Evolutionary conservation across 2,329 filamentous ascomycete genomes (phyloP).

Genomic region (Leptographium radiaticola): DNA sequence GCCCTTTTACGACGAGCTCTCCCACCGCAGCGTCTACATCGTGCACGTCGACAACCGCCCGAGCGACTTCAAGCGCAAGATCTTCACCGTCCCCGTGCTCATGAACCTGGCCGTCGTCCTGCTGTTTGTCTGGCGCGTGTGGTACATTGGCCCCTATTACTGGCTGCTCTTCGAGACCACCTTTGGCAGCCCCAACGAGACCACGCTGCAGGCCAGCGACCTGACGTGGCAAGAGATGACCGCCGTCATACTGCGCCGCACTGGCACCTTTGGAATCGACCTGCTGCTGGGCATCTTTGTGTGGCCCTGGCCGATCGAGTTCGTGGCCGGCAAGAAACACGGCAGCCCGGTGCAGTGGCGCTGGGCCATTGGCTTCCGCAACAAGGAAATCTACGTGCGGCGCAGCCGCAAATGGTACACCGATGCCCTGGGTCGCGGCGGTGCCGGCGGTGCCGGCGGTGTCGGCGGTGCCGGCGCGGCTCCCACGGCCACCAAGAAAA

Average conservation of each 20-base stretch:
- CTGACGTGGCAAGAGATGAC: slow-evolving; percentile 44
- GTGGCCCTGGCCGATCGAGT: slow-evolving; percentile 61
- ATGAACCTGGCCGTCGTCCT: slow-evolving; percentile 59
- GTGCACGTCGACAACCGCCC: slow-evolving; percentile 67
- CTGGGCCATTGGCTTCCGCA: slow-evolving; percentile 59
- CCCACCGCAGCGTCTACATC: slow-evolving; percentile 63
- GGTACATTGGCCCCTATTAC: slow-evolving; percentile 61
- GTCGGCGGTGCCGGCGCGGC: neutral
- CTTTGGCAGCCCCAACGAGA: slow-evolving; percentile 52
- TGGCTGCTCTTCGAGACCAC: slow-evolving; percentile 49
- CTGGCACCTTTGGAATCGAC: slow-evolving; percentile 58
- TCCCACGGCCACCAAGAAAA: slow-evolving; percentile 18
- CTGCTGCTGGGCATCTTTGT: slow-evolving; percentile 55
- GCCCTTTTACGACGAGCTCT: slow-evolving; percentile 54
- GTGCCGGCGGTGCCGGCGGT: neutral
- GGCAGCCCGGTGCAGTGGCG: slow-evolving; percentile 62
- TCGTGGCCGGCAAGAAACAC: slow-evolving; percentile 46
- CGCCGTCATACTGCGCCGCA: slow-evolving; percentile 45
- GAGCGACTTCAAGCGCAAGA: slow-evolving; percentile 60
- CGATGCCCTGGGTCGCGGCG: neutral
- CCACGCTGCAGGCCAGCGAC: slow-evolving; percentile 46
- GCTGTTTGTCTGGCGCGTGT: slow-evolving; percentile 56
- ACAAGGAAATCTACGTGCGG: slow-evolving; percentile 69
- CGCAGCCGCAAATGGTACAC: slow-evolving; percentile 60
- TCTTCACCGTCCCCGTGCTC: slow-evolving; percentile 66